These are phyloP conservation scores for Pythium dissimile DNA, from an alignment of 352 stramenopile genomes.

Conservation along the genomic window DNA sequence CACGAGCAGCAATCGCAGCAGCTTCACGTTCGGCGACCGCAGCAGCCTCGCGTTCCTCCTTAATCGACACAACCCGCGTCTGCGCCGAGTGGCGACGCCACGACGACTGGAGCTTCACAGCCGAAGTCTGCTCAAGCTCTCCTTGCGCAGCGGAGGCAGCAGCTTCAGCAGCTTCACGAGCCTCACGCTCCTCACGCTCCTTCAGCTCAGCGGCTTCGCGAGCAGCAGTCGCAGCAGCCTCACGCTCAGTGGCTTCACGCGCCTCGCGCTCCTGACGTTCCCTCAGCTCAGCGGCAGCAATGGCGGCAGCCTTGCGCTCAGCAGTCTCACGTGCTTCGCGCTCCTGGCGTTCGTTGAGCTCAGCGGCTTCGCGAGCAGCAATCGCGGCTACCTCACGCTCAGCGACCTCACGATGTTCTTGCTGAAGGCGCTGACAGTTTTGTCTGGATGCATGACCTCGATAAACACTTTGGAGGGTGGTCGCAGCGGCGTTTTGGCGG, in stretches of 20 bases:
- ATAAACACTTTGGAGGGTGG: not conserved
- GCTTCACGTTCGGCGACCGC: not conserved
- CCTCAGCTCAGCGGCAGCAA: not conserved
- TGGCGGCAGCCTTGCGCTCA: not conserved
- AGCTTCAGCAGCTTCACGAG: not conserved
- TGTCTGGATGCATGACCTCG: not conserved
- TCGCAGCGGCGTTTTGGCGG: not conserved
- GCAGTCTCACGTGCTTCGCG: not conserved
- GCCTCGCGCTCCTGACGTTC: not conserved
- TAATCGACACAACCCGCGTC: not conserved
- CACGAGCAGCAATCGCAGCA: not conserved
- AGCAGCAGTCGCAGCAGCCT: not conserved
- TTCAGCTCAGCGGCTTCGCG: slow-evolving; percentile 1
- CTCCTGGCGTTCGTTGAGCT: not conserved
- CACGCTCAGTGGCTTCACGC: slow-evolving; percentile 1
- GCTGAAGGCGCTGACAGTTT: not conserved
- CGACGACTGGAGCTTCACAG: slow-evolving; percentile 10
- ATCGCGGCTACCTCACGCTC: not conserved
- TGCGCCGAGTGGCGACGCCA: slow-evolving; percentile 10
- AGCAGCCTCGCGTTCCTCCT: not conserved
- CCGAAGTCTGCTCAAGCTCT: slow-evolving; percentile 3
- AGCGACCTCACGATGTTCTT: not conserved
- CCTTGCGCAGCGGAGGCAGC: slow-evolving; percentile 2
- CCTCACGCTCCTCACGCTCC: slow-evolving; percentile 1
- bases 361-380: not conserved